Percentiles rank a stretch among this genome's conserved stretches.
Evolutionary conservation across 768 basidiomycete species (phyloP).

Genomic region (Leccinum variicolor): DNA sequence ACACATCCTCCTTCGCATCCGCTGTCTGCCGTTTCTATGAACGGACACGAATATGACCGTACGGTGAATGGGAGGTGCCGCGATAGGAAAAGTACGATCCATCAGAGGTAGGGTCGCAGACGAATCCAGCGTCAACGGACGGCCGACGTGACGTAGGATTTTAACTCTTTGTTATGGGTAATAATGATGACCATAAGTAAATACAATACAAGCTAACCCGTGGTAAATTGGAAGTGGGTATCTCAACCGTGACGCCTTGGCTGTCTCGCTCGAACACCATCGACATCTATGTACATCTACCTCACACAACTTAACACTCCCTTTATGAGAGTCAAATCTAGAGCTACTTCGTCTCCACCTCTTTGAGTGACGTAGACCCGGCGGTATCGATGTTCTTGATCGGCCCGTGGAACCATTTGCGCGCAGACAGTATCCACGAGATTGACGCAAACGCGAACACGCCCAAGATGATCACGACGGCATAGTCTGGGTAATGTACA

Average conservation of each 20-base stretch:
- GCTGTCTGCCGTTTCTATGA: slow-evolving; percentile 14
- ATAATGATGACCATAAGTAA: not conserved
- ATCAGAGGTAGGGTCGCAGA: no score
- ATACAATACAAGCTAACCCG: not conserved
- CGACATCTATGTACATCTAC: not conserved
- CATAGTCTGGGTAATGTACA: slow-evolving; percentile 50
- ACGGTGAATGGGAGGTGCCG: slow-evolving; percentile 23
- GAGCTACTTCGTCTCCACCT: slow-evolving; percentile 12
- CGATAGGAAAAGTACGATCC: slow-evolving; percentile 23
- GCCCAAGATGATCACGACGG: slow-evolving; percentile 59
- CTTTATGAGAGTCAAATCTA: not conserved
- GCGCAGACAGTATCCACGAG: slow-evolving; percentile 67
- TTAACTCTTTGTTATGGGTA: not conserved
- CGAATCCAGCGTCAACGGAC: no score
- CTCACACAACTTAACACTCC: not conserved
- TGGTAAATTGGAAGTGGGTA: not conserved
- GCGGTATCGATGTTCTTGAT: slow-evolving; percentile 44
- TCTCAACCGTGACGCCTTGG: not conserved
- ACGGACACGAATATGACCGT: slow-evolving; percentile 22
- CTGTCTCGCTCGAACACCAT: not conserved
- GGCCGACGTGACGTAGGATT: slow-evolving; percentile 17
- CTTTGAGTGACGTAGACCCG: slow-evolving; percentile 1
- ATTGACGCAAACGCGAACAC: slow-evolving; percentile 63
- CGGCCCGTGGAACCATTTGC: slow-evolving; percentile 70
- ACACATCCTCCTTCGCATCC: slow-evolving; percentile 7